phyloP scores from a whole-genome alignment of 2,329 filamentous ascomycete genomes.

The Lojkania enalia region DNA sequence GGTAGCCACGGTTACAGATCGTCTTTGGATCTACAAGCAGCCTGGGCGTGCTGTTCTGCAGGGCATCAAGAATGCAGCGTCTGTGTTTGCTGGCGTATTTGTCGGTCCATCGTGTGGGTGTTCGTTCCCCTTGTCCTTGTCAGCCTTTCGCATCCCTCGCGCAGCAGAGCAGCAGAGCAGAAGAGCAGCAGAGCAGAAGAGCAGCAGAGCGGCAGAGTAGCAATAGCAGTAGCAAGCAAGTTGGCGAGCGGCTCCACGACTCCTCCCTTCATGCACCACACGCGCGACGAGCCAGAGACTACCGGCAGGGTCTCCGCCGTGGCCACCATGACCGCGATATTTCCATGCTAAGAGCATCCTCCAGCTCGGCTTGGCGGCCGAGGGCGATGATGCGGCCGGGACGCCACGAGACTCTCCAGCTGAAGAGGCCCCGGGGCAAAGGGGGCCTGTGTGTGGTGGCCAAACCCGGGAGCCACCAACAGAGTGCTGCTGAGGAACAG shows the following conservation, averaged over 20 bases:
- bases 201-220: neutral
- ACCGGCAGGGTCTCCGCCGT: neutral
- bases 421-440: neutral
- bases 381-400: conserved; percentile 14
- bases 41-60: conserved; percentile 37
- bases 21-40: conserved; percentile 39
- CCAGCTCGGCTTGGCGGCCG: conserved; percentile 25
- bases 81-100: too few relatives aligned
- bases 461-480: conserved; percentile 12
- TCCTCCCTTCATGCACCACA: conserved; percentile 2
- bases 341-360: conserved; percentile 14
- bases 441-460: neutral
- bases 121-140: too few relatives aligned
- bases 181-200: neutral
- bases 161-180: neutral
- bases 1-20: conserved; percentile 44
- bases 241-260: too few relatives aligned
- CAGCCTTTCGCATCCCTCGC: conserved; percentile 3
- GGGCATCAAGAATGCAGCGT: conserved; percentile 27
- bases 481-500: conserved; percentile 6
- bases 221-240: too few relatives aligned
- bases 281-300: neutral
- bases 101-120: too few relatives aligned
- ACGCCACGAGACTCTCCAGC: conserved; percentile 6
- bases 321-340: conserved; percentile 5